A percentile compares a stretch with the other conserved stretches of the same genome.
Conservation (phyloP, 768 basidiomycete species). For the Suillus fuscotomentosus region DNA sequence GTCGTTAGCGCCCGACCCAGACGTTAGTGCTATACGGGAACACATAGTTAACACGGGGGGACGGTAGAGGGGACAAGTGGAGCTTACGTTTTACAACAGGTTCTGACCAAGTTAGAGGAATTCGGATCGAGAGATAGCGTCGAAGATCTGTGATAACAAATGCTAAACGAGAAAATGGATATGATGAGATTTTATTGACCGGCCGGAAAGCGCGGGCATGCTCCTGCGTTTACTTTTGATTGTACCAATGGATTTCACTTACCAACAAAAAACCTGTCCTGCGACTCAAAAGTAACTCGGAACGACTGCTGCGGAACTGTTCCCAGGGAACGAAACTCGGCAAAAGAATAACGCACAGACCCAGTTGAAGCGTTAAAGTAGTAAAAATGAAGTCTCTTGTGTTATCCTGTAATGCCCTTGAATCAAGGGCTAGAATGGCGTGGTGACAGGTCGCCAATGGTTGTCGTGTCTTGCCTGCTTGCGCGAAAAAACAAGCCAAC, state of each 20-base stretch:
- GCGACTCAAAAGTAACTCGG: slow-evolving; percentile 11
- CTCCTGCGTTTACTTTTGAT: slow-evolving; percentile 8
- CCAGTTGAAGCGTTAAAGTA: background rate
- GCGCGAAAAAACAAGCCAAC: slow-evolving; percentile 10
- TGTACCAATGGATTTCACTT: slow-evolving; percentile 9
- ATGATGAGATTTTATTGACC: slow-evolving; percentile 14
- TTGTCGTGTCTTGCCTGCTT: slow-evolving; percentile 8
- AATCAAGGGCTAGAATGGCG: background rate
- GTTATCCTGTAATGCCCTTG: background rate
- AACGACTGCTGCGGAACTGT: slow-evolving; percentile 21
- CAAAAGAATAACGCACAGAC: slow-evolving; percentile 2
- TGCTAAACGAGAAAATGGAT: slow-evolving; percentile 11
- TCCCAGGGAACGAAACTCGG: slow-evolving; percentile 22
- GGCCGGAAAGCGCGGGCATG: slow-evolving; percentile 12
- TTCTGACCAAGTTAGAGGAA: slow-evolving; percentile 5
- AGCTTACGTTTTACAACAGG: slow-evolving; percentile 16
- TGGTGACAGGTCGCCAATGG: slow-evolving; percentile 1
- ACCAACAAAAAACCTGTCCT: slow-evolving; percentile 9
- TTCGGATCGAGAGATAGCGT: slow-evolving; percentile 13
- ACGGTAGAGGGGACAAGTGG: background rate
- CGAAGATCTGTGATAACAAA: slow-evolving; percentile 18
- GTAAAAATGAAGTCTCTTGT: background rate
- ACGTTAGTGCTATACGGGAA: slow-evolving; percentile 1
- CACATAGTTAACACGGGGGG: background rate
- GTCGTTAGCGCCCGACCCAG: slow-evolving; percentile 15